A percentile compares a stretch with the other conserved stretches of the same genome.
Evolutionary conservation across 257 asterid species (phyloP).

Genomic region (Gentiana dahurica): DNA sequence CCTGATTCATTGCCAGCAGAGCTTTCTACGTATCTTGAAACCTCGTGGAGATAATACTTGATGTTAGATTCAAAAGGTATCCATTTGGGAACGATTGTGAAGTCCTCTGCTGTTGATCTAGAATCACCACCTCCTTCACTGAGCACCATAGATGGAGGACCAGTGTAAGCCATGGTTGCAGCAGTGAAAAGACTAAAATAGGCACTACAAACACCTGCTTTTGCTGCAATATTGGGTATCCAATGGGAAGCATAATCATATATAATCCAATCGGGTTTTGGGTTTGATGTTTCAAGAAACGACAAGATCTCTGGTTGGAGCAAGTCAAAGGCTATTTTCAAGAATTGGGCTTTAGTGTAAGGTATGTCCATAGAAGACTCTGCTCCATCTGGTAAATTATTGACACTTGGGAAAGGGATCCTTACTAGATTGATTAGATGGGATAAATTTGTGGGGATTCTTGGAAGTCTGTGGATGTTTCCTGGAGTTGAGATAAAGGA

Average conservation of each 20-base stretch:
- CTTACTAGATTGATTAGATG: slow-evolving; percentile 33
- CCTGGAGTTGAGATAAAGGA: slow-evolving; percentile 76
- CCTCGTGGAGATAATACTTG: slow-evolving; percentile 51
- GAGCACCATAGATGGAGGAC: slow-evolving; percentile 41
- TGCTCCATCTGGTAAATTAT: slow-evolving; percentile 40
- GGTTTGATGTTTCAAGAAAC: slow-evolving; percentile 40
- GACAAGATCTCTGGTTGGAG: slow-evolving; percentile 34
- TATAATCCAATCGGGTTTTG: slow-evolving; percentile 73
- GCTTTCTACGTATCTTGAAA: slow-evolving; percentile 50
- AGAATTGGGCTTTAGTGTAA: slow-evolving; percentile 45
- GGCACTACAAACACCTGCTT: slow-evolving; percentile 28
- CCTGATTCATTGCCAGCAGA: slow-evolving; percentile 57
- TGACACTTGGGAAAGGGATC: slow-evolving; percentile 42
- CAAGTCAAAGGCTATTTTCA: slow-evolving; percentile 65
- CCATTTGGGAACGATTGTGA: slow-evolving; percentile 58
- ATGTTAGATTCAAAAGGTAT: slow-evolving; percentile 42
- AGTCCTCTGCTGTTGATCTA: slow-evolving; percentile 39
- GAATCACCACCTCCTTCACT: slow-evolving; percentile 19
- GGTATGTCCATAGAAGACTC: slow-evolving; percentile 93
- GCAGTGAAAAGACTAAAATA: slow-evolving; percentile 70
- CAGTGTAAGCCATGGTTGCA: slow-evolving; percentile 66
- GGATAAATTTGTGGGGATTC: slow-evolving; percentile 37
- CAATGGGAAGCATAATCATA: slow-evolving; percentile 78
- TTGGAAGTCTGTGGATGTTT: slow-evolving; percentile 47
- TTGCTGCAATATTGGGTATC: slow-evolving; percentile 45